phyloP scores from a whole-genome alignment of 164 flowering plant species.

The Piper longum region DNA sequence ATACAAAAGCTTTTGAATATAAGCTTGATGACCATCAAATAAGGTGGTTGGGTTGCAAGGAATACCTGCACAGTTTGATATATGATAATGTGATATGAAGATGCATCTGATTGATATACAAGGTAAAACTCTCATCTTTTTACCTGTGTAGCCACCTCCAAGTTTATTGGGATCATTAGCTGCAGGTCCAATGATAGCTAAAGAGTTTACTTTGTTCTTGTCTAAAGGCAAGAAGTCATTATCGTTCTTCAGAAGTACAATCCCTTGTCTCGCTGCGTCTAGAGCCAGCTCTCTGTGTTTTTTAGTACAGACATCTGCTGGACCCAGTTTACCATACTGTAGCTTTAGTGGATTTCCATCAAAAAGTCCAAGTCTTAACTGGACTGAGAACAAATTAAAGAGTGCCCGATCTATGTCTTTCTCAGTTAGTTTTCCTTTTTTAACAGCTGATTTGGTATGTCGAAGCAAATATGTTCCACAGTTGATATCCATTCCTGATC shows the following conservation, averaged over 20 bases:
- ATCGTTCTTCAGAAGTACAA: constrained; percentile 78
- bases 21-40: constrained; percentile 32
- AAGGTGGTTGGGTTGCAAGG: constrained; percentile 58
- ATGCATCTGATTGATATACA: background rate
- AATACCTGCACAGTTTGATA: constrained; percentile 27
- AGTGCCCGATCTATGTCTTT: constrained; percentile 70
- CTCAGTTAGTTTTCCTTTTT: constrained; percentile 60
- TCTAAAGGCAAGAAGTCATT: constrained; percentile 57
- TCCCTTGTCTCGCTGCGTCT: constrained; percentile 85
- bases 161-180: constrained; percentile 38
- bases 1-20: constrained; percentile 23
- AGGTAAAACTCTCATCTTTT: background rate
- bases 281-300: constrained; percentile 63
- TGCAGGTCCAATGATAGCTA: constrained; percentile 73
- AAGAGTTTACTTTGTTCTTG: constrained; percentile 27
- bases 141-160: constrained; percentile 80
- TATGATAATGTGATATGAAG: background rate
- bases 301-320: constrained; percentile 50
- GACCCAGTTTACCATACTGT: constrained; percentile 45
- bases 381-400: constrained; percentile 59
- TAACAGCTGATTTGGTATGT: constrained; percentile 43
- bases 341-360: constrained; percentile 58
- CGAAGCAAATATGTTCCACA: constrained; percentile 73
- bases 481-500: constrained; percentile 72
- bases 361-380: constrained; percentile 71